These are phyloP conservation scores for Fusarium sororula DNA, from an alignment of 2,329 filamentous ascomycete species.

Conservation along the genomic window DNA sequence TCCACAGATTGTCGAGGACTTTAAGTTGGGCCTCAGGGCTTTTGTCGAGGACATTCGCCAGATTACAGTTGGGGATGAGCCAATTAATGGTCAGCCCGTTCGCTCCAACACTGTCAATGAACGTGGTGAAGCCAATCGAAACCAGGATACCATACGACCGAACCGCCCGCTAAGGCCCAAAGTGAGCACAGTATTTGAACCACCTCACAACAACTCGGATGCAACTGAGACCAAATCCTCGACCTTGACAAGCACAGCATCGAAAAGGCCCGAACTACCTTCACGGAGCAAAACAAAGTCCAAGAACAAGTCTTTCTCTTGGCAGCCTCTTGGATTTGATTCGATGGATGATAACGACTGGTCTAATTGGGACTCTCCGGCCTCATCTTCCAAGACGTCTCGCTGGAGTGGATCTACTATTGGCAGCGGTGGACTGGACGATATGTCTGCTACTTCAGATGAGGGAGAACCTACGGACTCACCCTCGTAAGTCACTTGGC, in stretches of 20 bases:
- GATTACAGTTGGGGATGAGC: slow-evolving; percentile 95
- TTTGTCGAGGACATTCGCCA: slow-evolving; percentile 96
- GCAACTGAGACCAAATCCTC: slow-evolving; percentile 23
- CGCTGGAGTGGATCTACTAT: slow-evolving; percentile 72
- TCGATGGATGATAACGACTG: slow-evolving; percentile 69
- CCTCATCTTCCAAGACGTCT: slow-evolving; percentile 60
- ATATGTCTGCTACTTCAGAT: slow-evolving; percentile 59
- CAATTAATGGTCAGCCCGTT: slow-evolving; percentile 63
- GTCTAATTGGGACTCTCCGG: slow-evolving; percentile 70
- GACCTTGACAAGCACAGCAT: slow-evolving; percentile 45
- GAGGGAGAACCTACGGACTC: slow-evolving; percentile 56
- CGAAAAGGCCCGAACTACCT: slow-evolving; percentile 42
- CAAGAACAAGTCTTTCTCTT: slow-evolving; percentile 66
- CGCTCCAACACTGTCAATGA: slow-evolving; percentile 36
- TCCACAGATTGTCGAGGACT: slow-evolving; percentile 88
- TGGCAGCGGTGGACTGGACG: slow-evolving; percentile 51
- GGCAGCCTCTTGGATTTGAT: slow-evolving; percentile 67
- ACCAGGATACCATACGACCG: slow-evolving; percentile 60
- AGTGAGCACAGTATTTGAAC: slow-evolving; percentile 55
- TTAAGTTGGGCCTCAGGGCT: slow-evolving; percentile 89
- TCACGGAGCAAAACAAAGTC: slow-evolving; percentile 50
- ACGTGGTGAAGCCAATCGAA: slow-evolving; percentile 37
- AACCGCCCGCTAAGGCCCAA: slow-evolving; percentile 52
- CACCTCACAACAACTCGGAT: slow-evolving; percentile 39
- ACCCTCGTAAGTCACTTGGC: slow-evolving; percentile 56